phyloP scores from a whole-genome alignment of 2,329 filamentous ascomycete species.

The Curvularia spicifera region DNA sequence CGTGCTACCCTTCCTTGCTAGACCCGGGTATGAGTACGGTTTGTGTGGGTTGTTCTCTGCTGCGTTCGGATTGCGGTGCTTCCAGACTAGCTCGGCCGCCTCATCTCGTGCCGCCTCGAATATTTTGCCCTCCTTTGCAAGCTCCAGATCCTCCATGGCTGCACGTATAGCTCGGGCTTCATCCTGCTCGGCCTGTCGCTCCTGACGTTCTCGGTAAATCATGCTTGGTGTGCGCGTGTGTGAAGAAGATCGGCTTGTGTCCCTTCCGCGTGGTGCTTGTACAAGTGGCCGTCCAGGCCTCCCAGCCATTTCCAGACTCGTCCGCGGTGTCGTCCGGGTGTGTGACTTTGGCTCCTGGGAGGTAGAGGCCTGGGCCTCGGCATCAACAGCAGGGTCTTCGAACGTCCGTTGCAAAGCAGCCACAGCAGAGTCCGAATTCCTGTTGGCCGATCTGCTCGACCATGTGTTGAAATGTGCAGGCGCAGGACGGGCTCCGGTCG shows the following conservation, averaged over 20 bases:
- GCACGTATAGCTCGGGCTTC: conserved; percentile 73
- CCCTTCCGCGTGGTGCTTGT: conserved; percentile 52
- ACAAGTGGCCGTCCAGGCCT: conserved; percentile 43
- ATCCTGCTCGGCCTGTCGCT: conserved; percentile 81
- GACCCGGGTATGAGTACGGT: conserved; percentile 63
- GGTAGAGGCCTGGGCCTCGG: conserved; percentile 28
- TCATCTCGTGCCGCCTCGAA: conserved; percentile 76
- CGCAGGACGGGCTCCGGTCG: conserved; percentile 73
- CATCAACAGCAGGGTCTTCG: conserved; percentile 33
- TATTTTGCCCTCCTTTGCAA: conserved; percentile 68
- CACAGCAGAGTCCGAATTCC: conserved; percentile 31
- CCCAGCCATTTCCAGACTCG: conserved; percentile 40
- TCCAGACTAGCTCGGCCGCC: conserved; percentile 79
- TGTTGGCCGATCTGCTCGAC: conserved; percentile 38
- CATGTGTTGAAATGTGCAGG: conserved; percentile 57
- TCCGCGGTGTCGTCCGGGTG: conserved; percentile 38
- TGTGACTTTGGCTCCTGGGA: conserved; percentile 36
- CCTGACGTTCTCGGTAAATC: conserved; percentile 73
- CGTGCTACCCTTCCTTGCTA: conserved; percentile 72
- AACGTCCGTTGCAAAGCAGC: conserved; percentile 36
- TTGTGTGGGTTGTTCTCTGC: conserved; percentile 64
- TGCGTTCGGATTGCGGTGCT: conserved; percentile 72
- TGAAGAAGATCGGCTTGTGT: conserved; percentile 45
- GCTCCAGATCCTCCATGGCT: conserved; percentile 75
- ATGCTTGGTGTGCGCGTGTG: conserved; percentile 63